Conservation (phyloP, 306 rosid species). For the Gastrolobium bilobum region DNA sequence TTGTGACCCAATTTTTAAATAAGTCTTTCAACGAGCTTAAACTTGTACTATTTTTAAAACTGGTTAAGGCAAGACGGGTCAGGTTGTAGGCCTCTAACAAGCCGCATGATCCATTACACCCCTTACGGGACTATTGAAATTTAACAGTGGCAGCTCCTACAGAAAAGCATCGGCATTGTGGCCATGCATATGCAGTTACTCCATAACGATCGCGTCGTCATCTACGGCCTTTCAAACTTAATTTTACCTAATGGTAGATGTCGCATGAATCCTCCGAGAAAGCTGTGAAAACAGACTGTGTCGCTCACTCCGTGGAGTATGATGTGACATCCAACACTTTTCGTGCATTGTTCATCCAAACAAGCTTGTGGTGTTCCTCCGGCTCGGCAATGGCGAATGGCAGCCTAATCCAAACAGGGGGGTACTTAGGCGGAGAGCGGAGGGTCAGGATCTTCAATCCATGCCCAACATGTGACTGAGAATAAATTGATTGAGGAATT, state of each 20-base stretch:
- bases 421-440: constrained; percentile 53
- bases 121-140: too few species aligned
- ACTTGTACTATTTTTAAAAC: too few species aligned
- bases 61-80: too few species aligned
- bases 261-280: constrained; percentile 47
- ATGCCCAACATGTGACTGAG: constrained; percentile 62
- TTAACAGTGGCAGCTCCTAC: constrained; percentile 61
- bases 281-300: constrained; percentile 59
- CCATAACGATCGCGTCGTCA: constrained; percentile 64
- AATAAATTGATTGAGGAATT: constrained; percentile 43
- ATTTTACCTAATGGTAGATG: constrained; percentile 58
- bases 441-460: constrained; percentile 53
- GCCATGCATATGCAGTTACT: constrained; percentile 91
- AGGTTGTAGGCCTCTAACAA: too few species aligned
- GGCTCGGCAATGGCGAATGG: constrained; percentile 55
- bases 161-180: constrained; percentile 62
- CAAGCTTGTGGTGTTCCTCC: constrained; percentile 81
- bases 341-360: constrained; percentile 62
- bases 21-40: too few species aligned
- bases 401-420: constrained; percentile 69
- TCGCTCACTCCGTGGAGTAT: constrained; percentile 81
- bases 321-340: constrained; percentile 62
- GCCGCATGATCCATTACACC: too few species aligned
- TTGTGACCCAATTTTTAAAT: too few species aligned
- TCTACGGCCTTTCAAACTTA: constrained; percentile 65